Base-by-base conservation (phyloP, 257 asterid genomes). In the Linaria vulgaris region DNA sequence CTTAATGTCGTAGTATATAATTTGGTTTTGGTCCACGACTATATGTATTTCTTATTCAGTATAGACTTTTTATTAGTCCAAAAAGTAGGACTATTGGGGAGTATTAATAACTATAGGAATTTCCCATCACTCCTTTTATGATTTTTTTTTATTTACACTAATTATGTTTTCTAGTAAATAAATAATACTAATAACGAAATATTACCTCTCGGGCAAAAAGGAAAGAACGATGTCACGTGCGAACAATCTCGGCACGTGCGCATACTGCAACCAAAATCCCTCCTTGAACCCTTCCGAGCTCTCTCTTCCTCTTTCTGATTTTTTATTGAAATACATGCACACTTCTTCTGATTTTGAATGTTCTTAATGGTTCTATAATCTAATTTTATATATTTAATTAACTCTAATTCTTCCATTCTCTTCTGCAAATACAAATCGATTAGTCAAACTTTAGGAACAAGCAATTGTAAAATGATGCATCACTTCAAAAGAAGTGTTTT, bases 401-500 rank as follows among this genome's bases (percentile, higher is more conserved):
- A 44, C 49, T 44, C 17, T 44, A 6, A 5, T 39, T 21, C 14
- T 0, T 10, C 22, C 8, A 23, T 12, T 56, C 43, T 56, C 43
- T 55, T 27, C 22, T 56, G 62, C 31, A 44, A 44, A 12, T 3
- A 44, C 3, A 2, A 44, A 14, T 4, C 3, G 3, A 11, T 5
- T 41, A 4, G 64, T n/a, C 6, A 20, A 21, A 41, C 22, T 22
- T 41, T 31, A 19, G 63, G 10, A 20, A 59, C 17, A 21, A n/a
- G n/a, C n/a, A n/a, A n/a, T n/a, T n/a, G 19, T 48, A 11, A 19
- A 31, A 47, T 43, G 71, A 79, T 79, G 85, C 72, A 76, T 72
- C 73, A 60, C 69, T 67, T 73, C 37, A 61, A 46, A 63, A 69
- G 83, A 76, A 64, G 70, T 51, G 74, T 83, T 52, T 46, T 75